Conservation (phyloP, 176 grass and related monocot species). For the Saccharum spontaneum region DNA sequence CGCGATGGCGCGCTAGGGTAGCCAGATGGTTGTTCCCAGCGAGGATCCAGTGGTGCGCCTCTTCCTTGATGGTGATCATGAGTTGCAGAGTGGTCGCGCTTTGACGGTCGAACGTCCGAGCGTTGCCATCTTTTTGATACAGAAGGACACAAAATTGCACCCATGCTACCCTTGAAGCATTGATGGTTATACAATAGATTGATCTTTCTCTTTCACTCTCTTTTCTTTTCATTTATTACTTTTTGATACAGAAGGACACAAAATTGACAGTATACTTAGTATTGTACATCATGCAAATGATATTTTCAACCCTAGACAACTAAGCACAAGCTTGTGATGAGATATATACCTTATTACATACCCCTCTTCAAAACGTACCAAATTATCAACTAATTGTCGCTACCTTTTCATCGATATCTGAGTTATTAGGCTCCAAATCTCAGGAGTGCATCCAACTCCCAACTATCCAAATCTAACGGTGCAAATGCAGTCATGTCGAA, state of each 20-base stretch:
- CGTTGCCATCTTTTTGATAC: too few species aligned
- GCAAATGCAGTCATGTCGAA: background rate
- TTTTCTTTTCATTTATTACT: background rate
- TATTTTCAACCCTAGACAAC: background rate
- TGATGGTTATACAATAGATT: background rate
- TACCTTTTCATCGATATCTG: background rate
- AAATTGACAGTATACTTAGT: background rate
- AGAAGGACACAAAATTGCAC: background rate
- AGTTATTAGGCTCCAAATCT: background rate
- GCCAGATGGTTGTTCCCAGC: too few species aligned
- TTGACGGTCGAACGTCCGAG: too few species aligned
- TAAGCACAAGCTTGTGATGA: background rate
- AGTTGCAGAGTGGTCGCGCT: too few species aligned
- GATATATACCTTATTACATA: background rate
- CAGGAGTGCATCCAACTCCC: background rate
- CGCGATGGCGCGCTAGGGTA: too few species aligned
- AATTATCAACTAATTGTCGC: background rate
- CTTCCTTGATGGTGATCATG: too few species aligned
- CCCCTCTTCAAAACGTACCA: background rate
- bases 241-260: background rate
- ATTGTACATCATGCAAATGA: background rate
- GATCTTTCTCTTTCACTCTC: background rate
- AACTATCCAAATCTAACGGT: conserved; percentile 3
- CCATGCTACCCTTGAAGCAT: background rate
- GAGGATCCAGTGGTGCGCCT: too few species aligned